Evolutionary conservation across 2,329 filamentous ascomycete genomes (phyloP).

Genomic region (Colletotrichum aenigma): DNA sequence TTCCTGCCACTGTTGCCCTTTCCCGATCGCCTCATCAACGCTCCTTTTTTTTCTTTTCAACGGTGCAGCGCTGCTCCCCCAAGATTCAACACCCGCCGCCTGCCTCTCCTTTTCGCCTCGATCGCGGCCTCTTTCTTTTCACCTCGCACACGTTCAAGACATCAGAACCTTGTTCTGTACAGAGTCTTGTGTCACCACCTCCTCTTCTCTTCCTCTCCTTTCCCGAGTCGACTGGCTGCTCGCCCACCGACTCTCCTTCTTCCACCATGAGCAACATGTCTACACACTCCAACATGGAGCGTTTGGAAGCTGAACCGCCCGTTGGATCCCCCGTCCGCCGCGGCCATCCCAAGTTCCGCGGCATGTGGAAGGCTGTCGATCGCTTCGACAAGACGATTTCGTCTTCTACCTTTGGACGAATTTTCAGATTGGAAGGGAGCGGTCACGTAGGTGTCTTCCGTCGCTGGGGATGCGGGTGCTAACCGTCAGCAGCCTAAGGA

Average conservation of each 20-base stretch:
- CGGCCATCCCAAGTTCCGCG: constrained; percentile 29
- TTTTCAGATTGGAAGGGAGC: constrained; percentile 70
- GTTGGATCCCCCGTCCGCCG: constrained; percentile 16
- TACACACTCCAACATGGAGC: constrained; percentile 20
- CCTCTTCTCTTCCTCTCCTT: neutral
- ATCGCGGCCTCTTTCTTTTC: neutral
- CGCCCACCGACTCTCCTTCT: constrained; percentile 11
- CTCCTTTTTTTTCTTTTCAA: neutral
- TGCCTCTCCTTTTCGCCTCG: neutral
- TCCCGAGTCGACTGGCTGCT: neutral
- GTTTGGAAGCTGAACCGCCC: constrained; percentile 8
- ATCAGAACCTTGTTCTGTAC: constrained; percentile 20
- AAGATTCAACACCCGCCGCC: neutral
- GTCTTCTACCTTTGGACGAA: constrained; percentile 55
- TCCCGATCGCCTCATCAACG: neutral
- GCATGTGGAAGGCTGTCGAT: constrained; percentile 39
- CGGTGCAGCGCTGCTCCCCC: neutral
- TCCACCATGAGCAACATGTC: constrained; percentile 16
- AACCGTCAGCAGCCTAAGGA: constrained; percentile 60
- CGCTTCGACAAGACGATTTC: constrained; percentile 39
- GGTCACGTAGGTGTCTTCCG: constrained; percentile 63
- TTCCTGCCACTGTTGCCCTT: neutral
- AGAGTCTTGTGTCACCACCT: constrained; percentile 7
- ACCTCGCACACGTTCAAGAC: constrained; percentile 14
- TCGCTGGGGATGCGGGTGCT: neutral